Evolutionary conservation across 495 filamentous ascomycete genomes (phyloP).

Genomic region (Podospora appendiculata): DNA sequence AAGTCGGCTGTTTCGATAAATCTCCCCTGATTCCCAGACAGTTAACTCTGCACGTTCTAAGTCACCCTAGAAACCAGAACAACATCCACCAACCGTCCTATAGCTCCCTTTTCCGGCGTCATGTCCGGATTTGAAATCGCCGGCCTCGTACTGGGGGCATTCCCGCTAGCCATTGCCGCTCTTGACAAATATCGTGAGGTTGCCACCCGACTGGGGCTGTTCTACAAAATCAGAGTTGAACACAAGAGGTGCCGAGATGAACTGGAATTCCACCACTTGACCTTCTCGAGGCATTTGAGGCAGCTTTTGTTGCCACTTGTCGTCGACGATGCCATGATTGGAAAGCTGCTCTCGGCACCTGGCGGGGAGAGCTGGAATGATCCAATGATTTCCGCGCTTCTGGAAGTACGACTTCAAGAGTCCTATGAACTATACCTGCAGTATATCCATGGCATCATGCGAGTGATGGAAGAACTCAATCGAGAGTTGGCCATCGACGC

Average conservation of each 20-base stretch:
- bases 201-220: conserved; percentile 14
- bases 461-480: conserved; percentile 5
- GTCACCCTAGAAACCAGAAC: too few relatives aligned
- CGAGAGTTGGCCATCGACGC: conserved; percentile 2
- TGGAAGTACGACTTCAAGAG: conserved; percentile 2
- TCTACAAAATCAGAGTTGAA: conserved; percentile 17
- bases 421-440: conserved; percentile 12
- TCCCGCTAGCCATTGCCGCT: conserved; percentile 21
- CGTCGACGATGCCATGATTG: neutral
- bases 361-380: conserved; percentile 8
- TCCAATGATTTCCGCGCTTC: neutral
- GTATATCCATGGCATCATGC: conserved; percentile 2
- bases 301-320: conserved; percentile 10
- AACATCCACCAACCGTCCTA: too few relatives aligned
- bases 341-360: conserved; percentile 3
- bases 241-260: conserved; percentile 17
- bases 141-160: conserved; percentile 22
- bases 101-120: too few relatives aligned
- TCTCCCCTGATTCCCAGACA: too few relatives aligned
- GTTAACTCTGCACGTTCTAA: too few relatives aligned
- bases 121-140: conserved; percentile 28
- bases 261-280: conserved; percentile 12
- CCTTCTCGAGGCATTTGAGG: conserved; percentile 2
- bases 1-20: too few relatives aligned
- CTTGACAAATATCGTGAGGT: conserved; percentile 25